A percentile compares a stretch with the other conserved stretches of the same genome.
Evolutionary conservation across 176 grass and related monocot genomes (phyloP).

Genomic region (Miscanthus lutarioriparius): DNA sequence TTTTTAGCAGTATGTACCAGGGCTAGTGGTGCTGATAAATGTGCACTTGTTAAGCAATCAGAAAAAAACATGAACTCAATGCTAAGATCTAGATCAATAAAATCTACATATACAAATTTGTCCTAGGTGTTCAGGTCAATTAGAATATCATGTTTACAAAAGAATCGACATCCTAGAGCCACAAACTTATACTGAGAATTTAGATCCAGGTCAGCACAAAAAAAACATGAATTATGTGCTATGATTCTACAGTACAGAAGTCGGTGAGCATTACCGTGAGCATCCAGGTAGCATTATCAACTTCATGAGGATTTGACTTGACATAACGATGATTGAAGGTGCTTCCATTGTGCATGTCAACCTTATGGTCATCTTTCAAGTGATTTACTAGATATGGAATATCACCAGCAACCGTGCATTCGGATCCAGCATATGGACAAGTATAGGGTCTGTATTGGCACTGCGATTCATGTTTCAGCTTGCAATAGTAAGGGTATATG

Average conservation of each 20-base stretch:
- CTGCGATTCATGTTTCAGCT: constrained; percentile 90
- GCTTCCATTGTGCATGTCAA: constrained; percentile 94
- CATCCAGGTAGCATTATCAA: constrained; percentile 98
- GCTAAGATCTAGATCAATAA: not conserved
- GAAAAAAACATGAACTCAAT: not conserved
- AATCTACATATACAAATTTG: not conserved
- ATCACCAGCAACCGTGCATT: constrained; percentile 82
- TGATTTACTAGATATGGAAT: constrained; percentile 80
- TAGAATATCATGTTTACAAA: not conserved
- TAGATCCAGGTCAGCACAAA: not conserved
- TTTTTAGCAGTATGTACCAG: not conserved
- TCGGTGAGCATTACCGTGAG: constrained; percentile 63
- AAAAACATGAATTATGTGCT: not conserved
- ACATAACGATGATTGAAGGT: constrained; percentile 96
- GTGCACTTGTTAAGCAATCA: not conserved
- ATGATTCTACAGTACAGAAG: not conserved
- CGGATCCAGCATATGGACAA: constrained; percentile 93
- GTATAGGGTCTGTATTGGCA: constrained; percentile 79
- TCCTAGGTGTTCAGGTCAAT: not conserved
- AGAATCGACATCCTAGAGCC: not conserved
- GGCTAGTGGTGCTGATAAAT: not conserved
- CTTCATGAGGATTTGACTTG: constrained; percentile 90
- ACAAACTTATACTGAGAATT: not conserved
- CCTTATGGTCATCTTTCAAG: constrained; percentile 95
- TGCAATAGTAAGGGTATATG: constrained; percentile 93